Percentiles rank a stretch among this genome's conserved stretches.
Conservation (phyloP, 192 early-diverging fungal genomes). For the Irineochytrium annulatum region DNA sequence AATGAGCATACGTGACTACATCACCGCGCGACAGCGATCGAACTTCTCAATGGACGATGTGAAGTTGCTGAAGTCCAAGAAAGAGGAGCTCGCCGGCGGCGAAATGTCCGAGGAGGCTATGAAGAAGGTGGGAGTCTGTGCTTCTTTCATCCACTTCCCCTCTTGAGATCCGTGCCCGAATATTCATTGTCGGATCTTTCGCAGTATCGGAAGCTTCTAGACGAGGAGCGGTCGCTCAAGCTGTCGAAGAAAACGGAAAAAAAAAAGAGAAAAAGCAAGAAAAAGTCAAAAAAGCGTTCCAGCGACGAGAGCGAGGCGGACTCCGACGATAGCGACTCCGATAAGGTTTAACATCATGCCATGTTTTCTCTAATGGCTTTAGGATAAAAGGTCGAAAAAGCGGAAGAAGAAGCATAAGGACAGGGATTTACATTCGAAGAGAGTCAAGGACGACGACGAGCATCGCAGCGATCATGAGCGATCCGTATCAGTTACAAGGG, state of each 20-base stretch:
- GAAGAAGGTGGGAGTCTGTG: background rate
- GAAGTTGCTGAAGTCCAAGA: background rate
- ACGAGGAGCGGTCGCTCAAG: background rate
- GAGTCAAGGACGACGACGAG: background rate
- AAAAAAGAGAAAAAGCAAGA: background rate
- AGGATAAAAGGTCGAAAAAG: too few relatives aligned
- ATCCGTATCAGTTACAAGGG: background rate
- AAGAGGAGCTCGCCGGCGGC: background rate
- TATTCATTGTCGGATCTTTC: background rate
- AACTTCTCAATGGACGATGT: background rate
- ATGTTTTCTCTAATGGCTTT: too few relatives aligned
- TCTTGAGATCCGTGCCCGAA: background rate
- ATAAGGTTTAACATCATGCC: too few relatives aligned
- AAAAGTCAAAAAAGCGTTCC: background rate
- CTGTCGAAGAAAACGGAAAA: slow-evolving; percentile 2
- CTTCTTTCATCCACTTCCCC: background rate
- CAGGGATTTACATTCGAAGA: background rate
- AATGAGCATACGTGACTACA: background rate
- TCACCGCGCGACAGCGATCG: background rate
- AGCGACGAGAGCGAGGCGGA: too few relatives aligned
- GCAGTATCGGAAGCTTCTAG: background rate
- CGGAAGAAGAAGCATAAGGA: background rate
- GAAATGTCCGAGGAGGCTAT: slow-evolving; percentile 1
- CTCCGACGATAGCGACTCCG: background rate
- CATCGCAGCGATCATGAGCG: background rate